These are phyloP conservation scores for Diddensiella caesifluorescens DNA, from an alignment of 805 yeast genomes.

Conservation along the genomic window DNA sequence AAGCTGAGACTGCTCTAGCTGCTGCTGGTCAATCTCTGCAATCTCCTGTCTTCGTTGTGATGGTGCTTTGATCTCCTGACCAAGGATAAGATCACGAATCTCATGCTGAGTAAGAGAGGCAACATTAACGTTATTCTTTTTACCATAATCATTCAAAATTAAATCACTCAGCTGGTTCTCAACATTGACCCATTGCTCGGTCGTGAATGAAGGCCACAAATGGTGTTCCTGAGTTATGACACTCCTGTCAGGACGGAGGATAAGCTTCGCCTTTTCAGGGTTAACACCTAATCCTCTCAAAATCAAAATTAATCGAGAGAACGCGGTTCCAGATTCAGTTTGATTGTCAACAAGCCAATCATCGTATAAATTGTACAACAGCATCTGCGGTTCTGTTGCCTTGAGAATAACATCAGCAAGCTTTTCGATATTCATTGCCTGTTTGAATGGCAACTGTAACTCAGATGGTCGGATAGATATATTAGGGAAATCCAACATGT, in stretches of 20 bases:
- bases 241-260: constrained; percentile 69
- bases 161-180: constrained; percentile 85
- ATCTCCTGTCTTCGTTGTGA: constrained; percentile 80
- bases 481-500: constrained; percentile 94
- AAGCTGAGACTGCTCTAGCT: constrained; percentile 35
- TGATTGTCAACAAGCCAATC: constrained; percentile 66
- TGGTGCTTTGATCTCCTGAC: constrained; percentile 90
- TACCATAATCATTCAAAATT: constrained; percentile 78
- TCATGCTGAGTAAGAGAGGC: constrained; percentile 88
- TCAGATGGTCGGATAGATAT: constrained; percentile 86
- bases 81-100: constrained; percentile 87
- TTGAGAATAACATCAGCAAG: constrained; percentile 70
- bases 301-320: constrained; percentile 78
- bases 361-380: constrained; percentile 82
- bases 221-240: constrained; percentile 71
- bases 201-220: constrained; percentile 86
- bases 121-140: constrained; percentile 78
- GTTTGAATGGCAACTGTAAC: constrained; percentile 80
- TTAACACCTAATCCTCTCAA: constrained; percentile 76
- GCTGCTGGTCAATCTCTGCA: constrained; percentile 55
- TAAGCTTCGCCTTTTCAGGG: constrained; percentile 67
- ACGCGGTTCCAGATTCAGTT: constrained; percentile 83
- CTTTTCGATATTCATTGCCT: constrained; percentile 77
- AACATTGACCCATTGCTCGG: constrained; percentile 88
- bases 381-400: constrained; percentile 93